These are phyloP conservation scores for Fonsecaea multimorphosa DNA, from an alignment of 2,329 filamentous ascomycete genomes.

Conservation along the genomic window DNA sequence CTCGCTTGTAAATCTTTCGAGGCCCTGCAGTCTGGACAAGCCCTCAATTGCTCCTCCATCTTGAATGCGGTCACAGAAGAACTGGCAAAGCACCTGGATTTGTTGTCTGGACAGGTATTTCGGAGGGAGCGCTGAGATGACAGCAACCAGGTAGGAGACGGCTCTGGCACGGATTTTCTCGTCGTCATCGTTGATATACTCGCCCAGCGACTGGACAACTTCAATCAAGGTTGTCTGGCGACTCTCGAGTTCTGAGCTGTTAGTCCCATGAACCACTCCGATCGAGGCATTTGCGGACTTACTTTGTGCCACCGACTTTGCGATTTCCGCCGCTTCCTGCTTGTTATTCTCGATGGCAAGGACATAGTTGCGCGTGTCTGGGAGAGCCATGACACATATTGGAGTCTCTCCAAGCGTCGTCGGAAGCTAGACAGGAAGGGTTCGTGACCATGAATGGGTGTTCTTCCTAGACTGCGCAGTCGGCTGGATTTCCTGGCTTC, in stretches of 20 bases:
- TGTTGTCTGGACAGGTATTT: slow-evolving; percentile 67
- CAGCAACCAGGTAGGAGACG: slow-evolving; percentile 52
- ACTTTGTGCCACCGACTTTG: slow-evolving; percentile 54
- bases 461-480: background rate
- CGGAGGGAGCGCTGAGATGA: slow-evolving; percentile 57
- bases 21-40: slow-evolving; percentile 63
- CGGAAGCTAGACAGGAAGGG: background rate
- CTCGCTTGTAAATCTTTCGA: slow-evolving; percentile 65
- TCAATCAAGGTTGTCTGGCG: slow-evolving; percentile 67
- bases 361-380: slow-evolving; percentile 56
- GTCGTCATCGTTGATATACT: slow-evolving; percentile 72
- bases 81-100: slow-evolving; percentile 66
- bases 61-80: slow-evolving; percentile 68
- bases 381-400: slow-evolving; percentile 45
- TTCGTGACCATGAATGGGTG: background rate
- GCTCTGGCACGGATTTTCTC: slow-evolving; percentile 65
- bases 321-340: slow-evolving; percentile 53
- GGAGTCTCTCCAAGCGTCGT: background rate
- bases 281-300: slow-evolving; percentile 15
- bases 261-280: slow-evolving; percentile 19
- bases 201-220: slow-evolving; percentile 67
- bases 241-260: slow-evolving; percentile 60
- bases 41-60: slow-evolving; percentile 66
- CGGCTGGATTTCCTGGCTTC: background rate
- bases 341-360: slow-evolving; percentile 55